phyloP scores from a whole-genome alignment of 148 eudicot genomes.

The Arctostaphylos glauca region DNA sequence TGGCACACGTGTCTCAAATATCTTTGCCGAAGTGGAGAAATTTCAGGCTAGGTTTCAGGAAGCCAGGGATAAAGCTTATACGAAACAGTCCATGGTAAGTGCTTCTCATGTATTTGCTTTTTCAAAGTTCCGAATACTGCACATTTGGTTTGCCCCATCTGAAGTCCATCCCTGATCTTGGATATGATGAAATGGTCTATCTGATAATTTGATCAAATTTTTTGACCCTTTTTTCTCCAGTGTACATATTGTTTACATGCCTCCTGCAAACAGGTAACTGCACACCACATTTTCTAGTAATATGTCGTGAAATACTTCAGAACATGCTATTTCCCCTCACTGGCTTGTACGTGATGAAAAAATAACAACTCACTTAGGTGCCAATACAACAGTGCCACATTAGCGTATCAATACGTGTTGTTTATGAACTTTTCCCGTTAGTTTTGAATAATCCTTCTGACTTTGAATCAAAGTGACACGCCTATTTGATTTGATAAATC shows the following conservation, averaged over 20 bases:
- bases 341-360: background rate
- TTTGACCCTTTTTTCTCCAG: background rate
- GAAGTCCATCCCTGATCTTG: background rate
- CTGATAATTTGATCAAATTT: background rate
- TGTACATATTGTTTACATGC: background rate
- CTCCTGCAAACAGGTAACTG: background rate
- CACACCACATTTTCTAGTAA: background rate
- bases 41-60: conserved; percentile 49
- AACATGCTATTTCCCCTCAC: background rate
- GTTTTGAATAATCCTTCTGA: background rate
- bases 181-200: background rate
- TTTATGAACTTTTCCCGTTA: background rate
- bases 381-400: background rate
- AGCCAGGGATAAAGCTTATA: conserved; percentile 41
- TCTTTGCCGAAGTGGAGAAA: conserved; percentile 60
- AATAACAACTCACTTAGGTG: background rate
- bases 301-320: background rate
- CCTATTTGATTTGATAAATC: background rate
- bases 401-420: background rate
- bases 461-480: background rate
- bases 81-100: conserved; percentile 41
- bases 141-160: background rate
- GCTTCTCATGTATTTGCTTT: background rate
- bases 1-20: conserved; percentile 63
- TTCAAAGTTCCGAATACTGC: background rate